Evolutionary conservation across 2,329 filamentous ascomycete species (phyloP), one percentile per base, ranked within the genome.

Genomic region (Cladosporium cucumerinum): DNA sequence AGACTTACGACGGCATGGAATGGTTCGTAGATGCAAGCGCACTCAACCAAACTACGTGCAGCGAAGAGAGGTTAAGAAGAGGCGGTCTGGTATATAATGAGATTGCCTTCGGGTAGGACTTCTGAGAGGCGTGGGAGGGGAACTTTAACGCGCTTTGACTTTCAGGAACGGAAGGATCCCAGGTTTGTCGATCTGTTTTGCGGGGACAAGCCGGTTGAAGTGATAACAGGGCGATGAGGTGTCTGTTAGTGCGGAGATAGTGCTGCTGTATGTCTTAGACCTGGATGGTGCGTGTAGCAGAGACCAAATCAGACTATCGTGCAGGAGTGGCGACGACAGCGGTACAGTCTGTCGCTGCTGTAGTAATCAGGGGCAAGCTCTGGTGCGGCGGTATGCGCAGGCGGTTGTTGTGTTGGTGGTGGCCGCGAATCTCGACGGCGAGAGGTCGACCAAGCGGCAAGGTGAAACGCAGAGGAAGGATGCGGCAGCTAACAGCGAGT

Each of bases 1-100:
- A 48, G 60, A 62, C 60, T 57, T 69, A 69, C 70, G 64, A 70
- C 68, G 68, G 69, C 69, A 70, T 71, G 66, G 66, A 69, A 67
- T 64, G 68, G 63, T 34, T 63, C 65, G 58, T 66, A 64, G 65
- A 63, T 66, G 63, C 64, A 55, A 63, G 43, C 65, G 65, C 66
- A 63, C 65, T 69, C 64, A 57, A 69, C 65, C 66, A 65, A 57
- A 66, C 67, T 66, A 66, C 66, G 65, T 60, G 65, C 66, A 59
- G 64, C 65, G 67, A 61, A 67, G 65, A 68, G 67, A 69, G 68
- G 68, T 69, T 67, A 66, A 69, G 69, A 67, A 66, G 51, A 62
- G 65, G 63, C 65, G 66, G 66, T 61, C 67, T 60, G 67, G 59
- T 43, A 59, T 62, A 34, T 61, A 26, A 51, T 61, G 26, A 64